Evolutionary conservation across 83 land plant genomes (phyloP), one percentile per base, ranked within the genome.

Genomic region (Picea mariana): DNA sequence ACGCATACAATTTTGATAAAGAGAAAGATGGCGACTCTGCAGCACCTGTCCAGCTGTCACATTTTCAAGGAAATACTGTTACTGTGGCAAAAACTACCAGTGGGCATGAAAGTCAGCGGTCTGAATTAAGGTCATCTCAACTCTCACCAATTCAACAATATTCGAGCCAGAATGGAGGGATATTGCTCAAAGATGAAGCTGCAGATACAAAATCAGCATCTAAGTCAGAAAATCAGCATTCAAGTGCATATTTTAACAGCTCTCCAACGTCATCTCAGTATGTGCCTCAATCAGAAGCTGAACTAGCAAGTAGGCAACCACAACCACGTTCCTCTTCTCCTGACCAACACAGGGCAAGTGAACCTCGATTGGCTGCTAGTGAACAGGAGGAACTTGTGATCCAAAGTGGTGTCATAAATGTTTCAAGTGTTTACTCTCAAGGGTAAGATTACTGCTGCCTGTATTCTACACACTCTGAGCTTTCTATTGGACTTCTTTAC

Each of bases 321-420:
- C 83, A 86, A 67, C 9, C 82, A 15, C 85, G 47, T 16, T 24
- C 52, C 44, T 82, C 77, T 47, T 79, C 64, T 40, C 75, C 49
- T 63, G 80, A 63, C n/a, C 67, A 9, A 79, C 67, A 61, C 11
- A 63, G 86, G 84, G 65, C 75, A 38, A 84, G 77, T 55, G 67
- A 75, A 21, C 58, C 79, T 79, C 64, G 44, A 67, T 26, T 55
- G 60, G 47, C 82, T 78, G 58, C 73, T 64, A 87, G 81, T 42
- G 86, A 88, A 66, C 90, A 90, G 47, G 93, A 86, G 63, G 88
- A 87, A 66, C 58, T 89, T 86, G 81, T 81, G 4, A 88, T 94
- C 78, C 93, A 91, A 83, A 89, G 93, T 27, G 97, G 97, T 21
- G 91, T 92, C 61, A 92, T 94, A 44, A 93, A 85, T 80, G 85